Base-by-base conservation (phyloP, 2,329 filamentous ascomycete genomes). In the Macroventuria anomochaeta region DNA sequence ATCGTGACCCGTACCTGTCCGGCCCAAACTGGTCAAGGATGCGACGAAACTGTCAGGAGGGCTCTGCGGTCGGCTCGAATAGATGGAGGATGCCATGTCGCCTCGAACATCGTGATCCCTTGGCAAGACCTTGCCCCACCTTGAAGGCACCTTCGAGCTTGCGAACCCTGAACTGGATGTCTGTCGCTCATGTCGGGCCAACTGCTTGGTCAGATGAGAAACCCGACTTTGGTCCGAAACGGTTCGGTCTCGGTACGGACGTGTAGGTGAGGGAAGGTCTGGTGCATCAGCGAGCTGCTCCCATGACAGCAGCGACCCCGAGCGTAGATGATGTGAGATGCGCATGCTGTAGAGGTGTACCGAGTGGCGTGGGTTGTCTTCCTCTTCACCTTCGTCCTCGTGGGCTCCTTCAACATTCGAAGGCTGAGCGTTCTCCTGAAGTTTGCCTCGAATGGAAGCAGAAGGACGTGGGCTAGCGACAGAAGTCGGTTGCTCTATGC, bases 271-370 rank as follows among this genome's bases (percentile, higher is more conserved):
- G 2, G 65, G 59, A 7, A 65, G 20, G 6, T 67, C 63, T 21
- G 65, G 53, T 11, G 58, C 48, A 39, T 67, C 62, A 15, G 59
- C 58, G 32, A 69, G 57, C 43, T 66, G 63, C 17, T 72, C 65
- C 67, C 75, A 77, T 3, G 75, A 70, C 11, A 73, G 63, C 3
- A 75, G 55, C 7, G 77, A 79, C 13, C 71, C 71, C 6, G 75
- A 78, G 6, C 77, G 76, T 12, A 80, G 63, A 60, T 78, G 77
- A 43, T 77, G 73, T 2, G 75, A 77, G 23, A 80, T 79, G 11
- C 74, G 70, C 77, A 79, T 79, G 26, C 69, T 74, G 42, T 76
- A 64, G 1, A 80, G 67, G 53, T 79, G 77, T 2, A 79, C 64
- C n/a, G 70, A 74, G 12, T 52, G 61, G 15, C 65, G 66, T 13